Conservation (phyloP, 371 early-diverging fungal species). For the Circinella minor region DNA sequence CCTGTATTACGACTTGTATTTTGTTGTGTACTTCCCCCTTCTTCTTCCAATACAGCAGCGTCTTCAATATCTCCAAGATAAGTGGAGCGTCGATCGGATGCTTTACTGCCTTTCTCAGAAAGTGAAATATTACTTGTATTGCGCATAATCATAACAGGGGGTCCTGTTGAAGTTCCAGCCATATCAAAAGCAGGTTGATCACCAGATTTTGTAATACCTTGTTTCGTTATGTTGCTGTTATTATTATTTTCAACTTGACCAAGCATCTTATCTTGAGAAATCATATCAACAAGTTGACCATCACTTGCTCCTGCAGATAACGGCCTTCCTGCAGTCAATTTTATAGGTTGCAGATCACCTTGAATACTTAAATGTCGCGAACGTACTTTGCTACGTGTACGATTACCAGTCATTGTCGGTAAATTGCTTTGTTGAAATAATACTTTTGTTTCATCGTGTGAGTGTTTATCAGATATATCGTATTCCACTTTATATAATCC, state of each 20-base stretch:
- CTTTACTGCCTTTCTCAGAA: conserved; percentile 38
- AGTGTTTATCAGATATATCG: conserved; percentile 28
- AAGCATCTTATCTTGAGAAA: conserved; percentile 13
- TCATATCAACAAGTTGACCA: conserved; percentile 27
- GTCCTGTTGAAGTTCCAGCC: not conserved
- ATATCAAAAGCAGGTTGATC: not conserved
- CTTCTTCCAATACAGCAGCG: conserved; percentile 18
- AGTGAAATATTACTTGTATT: conserved; percentile 44
- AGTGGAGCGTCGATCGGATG: conserved; percentile 36
- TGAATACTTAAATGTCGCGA: conserved; percentile 39
- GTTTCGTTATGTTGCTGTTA: conserved; percentile 12
- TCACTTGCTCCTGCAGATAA: conserved; percentile 33
- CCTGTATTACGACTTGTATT: not conserved
- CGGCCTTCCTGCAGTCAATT: conserved; percentile 24
- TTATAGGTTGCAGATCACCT: conserved; percentile 22
- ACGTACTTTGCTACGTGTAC: conserved; percentile 30
- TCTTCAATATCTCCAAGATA: conserved; percentile 30
- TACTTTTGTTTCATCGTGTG: not conserved
- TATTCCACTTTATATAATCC: conserved; percentile 60
- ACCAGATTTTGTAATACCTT: too few species aligned
- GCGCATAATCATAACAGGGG: conserved; percentile 19
- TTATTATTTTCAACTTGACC: not conserved
- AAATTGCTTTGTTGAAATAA: conserved; percentile 1
- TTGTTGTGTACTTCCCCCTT: not conserved
- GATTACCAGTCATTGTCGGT: conserved; percentile 1